phyloP scores from a whole-genome alignment of 2,329 filamentous ascomycete genomes.

The Pestalotiopsis sp. region DNA sequence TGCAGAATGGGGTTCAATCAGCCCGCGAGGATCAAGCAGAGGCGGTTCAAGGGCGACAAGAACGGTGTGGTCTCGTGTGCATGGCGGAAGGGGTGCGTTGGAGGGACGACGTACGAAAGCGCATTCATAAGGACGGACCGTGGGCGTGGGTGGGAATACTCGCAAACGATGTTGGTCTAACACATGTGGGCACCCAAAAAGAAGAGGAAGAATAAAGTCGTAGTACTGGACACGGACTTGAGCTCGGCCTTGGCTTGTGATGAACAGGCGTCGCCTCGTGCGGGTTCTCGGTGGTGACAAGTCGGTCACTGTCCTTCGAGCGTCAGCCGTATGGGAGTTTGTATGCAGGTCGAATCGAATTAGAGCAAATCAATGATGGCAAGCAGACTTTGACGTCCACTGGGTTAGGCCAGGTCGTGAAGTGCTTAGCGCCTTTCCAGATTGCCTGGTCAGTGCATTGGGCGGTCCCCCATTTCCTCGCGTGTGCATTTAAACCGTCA shows the following conservation, averaged over 20 bases:
- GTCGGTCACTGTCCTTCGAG: not conserved
- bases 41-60: not conserved
- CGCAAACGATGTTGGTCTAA: not conserved
- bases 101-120: slow-evolving; percentile 11
- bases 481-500: slow-evolving; percentile 6
- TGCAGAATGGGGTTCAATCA: not conserved
- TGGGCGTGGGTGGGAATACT: not conserved
- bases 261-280: not conserved
- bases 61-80: not conserved
- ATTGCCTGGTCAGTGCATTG: slow-evolving; percentile 11
- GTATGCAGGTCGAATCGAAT: slow-evolving; percentile 3
- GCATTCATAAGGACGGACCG: slow-evolving; percentile 3
- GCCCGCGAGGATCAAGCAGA: not conserved
- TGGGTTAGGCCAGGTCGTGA: slow-evolving; percentile 12
- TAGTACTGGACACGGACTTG: not conserved
- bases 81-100: slow-evolving; percentile 16
- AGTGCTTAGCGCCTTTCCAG: slow-evolving; percentile 6
- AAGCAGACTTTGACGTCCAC: slow-evolving; percentile 15
- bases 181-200: not conserved
- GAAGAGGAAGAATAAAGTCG: not conserved
- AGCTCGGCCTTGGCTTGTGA: not conserved
- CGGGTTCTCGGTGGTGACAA: not conserved
- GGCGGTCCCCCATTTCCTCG: not conserved
- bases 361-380: slow-evolving; percentile 11
- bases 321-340: not conserved